Conservation (phyloP, 805 yeast genomes). For the Teunomyces lycoperdinae region DNA sequence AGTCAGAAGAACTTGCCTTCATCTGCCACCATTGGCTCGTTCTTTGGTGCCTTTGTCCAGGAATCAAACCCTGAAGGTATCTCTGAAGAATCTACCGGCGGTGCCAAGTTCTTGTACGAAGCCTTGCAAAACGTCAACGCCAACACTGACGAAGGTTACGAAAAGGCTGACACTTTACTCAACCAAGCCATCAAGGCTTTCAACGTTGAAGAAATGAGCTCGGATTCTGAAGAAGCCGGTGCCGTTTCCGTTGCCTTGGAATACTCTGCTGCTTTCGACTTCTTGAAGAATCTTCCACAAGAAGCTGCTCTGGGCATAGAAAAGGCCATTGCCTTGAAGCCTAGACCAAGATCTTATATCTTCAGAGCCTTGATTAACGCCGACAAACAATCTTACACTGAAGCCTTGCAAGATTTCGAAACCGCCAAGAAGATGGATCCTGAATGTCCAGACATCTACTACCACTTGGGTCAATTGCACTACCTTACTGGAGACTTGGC, state of each 20-base stretch:
- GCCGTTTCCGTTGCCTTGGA: constrained; percentile 71
- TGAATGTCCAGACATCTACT: constrained; percentile 75
- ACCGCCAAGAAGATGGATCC: constrained; percentile 69
- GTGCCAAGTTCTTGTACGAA: constrained; percentile 60
- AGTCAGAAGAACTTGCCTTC: constrained; percentile 67
- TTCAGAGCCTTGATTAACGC: constrained; percentile 80
- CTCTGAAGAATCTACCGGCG: constrained; percentile 50
- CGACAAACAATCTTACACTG: constrained; percentile 65
- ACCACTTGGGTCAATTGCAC: constrained; percentile 91
- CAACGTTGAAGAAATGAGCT: constrained; percentile 28
- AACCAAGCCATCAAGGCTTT: constrained; percentile 57
- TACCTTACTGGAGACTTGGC: constrained; percentile 75
- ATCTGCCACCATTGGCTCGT: constrained; percentile 77
- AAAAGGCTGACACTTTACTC: constrained; percentile 56
- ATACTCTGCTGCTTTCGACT: constrained; percentile 77
- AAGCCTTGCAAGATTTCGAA: constrained; percentile 63
- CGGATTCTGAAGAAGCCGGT: constrained; percentile 37
- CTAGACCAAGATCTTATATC: constrained; percentile 80
- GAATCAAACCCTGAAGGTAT: constrained; percentile 50
- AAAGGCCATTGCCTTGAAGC: constrained; percentile 60
- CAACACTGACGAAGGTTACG: constrained; percentile 58
- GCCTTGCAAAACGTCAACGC: constrained; percentile 56
- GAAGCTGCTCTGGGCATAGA: constrained; percentile 63
- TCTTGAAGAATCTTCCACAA: constrained; percentile 71
- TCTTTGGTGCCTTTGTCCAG: constrained; percentile 79